Conservation (phyloP, 2,329 filamentous ascomycete species). For the Penicillium capsulatum region DNA sequence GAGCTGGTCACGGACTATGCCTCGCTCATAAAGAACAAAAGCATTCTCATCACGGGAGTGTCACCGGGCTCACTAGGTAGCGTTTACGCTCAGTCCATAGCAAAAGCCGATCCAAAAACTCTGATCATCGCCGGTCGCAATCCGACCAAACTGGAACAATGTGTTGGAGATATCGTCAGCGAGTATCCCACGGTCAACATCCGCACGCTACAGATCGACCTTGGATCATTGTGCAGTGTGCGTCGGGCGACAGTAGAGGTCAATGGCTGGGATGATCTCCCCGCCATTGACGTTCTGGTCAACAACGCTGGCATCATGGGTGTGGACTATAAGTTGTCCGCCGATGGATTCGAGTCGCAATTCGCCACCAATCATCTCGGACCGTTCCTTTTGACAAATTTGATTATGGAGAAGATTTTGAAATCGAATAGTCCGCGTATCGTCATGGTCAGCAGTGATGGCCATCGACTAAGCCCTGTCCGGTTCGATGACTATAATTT, state of each 20-base stretch:
- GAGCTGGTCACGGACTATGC: too few species aligned
- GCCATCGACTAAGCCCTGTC: slow-evolving; percentile 42
- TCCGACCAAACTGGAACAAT: too few species aligned
- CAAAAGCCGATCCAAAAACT: too few species aligned
- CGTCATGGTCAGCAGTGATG: slow-evolving; percentile 46
- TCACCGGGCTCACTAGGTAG: too few species aligned
- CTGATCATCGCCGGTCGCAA: too few species aligned
- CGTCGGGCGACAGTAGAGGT: slow-evolving; percentile 33
- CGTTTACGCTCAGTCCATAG: too few species aligned
- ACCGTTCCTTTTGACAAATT: slow-evolving; percentile 40
- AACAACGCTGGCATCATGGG: slow-evolving; percentile 45
- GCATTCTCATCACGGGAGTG: too few species aligned
- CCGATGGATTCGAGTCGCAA: slow-evolving; percentile 38
- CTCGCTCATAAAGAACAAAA: too few species aligned
- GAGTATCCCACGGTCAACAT: too few species aligned
- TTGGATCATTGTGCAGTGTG: slow-evolving; percentile 30
- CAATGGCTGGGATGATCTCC: slow-evolving; percentile 23
- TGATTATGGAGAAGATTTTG: slow-evolving; percentile 33
- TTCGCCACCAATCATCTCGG: slow-evolving; percentile 40
- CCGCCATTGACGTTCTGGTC: slow-evolving; percentile 40
- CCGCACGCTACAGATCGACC: slow-evolving; percentile 31
- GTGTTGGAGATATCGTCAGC: too few species aligned
- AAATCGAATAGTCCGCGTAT: slow-evolving; percentile 27
- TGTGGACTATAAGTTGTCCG: slow-evolving; percentile 24
- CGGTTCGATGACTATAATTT: slow-evolving; percentile 47